Conservation (phyloP, 495 filamentous ascomycete genomes). For the Clohesyomyces aquaticus region DNA sequence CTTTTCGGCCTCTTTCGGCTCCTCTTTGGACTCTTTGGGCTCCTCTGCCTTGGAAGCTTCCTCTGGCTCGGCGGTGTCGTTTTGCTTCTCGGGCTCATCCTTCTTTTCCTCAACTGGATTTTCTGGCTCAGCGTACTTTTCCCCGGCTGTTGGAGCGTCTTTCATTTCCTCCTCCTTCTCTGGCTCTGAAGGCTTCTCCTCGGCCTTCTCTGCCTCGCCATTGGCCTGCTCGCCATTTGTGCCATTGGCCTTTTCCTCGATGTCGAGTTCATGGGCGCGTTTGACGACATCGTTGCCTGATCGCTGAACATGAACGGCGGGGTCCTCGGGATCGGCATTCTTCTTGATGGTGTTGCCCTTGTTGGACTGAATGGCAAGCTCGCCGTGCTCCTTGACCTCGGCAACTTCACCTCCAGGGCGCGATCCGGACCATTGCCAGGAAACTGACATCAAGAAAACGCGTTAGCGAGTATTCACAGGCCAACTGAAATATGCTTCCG, state of each 20-base stretch:
- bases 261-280: slow-evolving; percentile 56
- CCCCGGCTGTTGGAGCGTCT: slow-evolving; percentile 35
- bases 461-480: not conserved
- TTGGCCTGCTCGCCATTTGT: slow-evolving; percentile 42
- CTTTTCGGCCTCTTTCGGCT: slow-evolving; percentile 28
- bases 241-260: slow-evolving; percentile 40
- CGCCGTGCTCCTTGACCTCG: slow-evolving; percentile 62
- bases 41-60: slow-evolving; percentile 37
- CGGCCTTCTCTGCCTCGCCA: slow-evolving; percentile 42
- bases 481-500: not conserved
- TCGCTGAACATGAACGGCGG: slow-evolving; percentile 60
- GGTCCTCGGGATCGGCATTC: slow-evolving; percentile 60
- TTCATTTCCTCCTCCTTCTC: slow-evolving; percentile 37
- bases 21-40: slow-evolving; percentile 48
- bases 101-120: slow-evolving; percentile 19
- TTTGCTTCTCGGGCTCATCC: slow-evolving; percentile 24
- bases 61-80: slow-evolving; percentile 10
- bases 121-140: slow-evolving; percentile 22
- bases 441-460: slow-evolving; percentile 49
- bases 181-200: slow-evolving; percentile 24
- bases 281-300: slow-evolving; percentile 69
- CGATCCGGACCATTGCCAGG: slow-evolving; percentile 61
- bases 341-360: slow-evolving; percentile 65
- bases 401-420: slow-evolving; percentile 59
- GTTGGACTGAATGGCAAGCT: slow-evolving; percentile 61